Evolutionary conservation across 75 land plant genomes (phyloP), one percentile per base, ranked within the genome.

Genomic region (Chamaecyparis obtusa): DNA sequence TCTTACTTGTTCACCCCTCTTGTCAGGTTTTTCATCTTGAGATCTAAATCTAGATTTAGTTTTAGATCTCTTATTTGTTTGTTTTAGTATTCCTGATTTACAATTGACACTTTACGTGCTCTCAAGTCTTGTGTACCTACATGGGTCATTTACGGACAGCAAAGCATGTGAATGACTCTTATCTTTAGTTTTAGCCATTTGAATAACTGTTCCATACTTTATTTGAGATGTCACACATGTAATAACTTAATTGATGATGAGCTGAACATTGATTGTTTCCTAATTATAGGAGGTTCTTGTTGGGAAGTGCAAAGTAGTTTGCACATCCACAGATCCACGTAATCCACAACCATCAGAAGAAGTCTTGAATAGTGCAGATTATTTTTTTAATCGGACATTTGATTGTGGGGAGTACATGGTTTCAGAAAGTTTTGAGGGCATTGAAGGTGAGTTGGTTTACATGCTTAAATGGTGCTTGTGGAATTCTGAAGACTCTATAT

Each of bases 221-320:
- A 51, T n/a, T 84, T 33, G 67, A 46, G 1, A 48, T n/a, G 39
- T 39, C 5, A 78, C 44, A 1, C 43, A 19, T n/a, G n/a, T n/a
- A n/a, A n/a, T 78, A 15, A 21, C 21, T 43, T 33, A 3, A 80
- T 82, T 30, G 83, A 27, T 80, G 83, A 80, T 32, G 9, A 55
- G 13, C 5, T 84, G 17, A 84, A 69, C 41, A 43, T 32, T 83
- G 57, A 54, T 32, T 54, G 60, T 83, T 51, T 83, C 10, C 36
- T 83, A n/a, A 83, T 85, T 67, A 67, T 88, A 96, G 97, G 97
- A 95, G 94, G 93, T 46, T 1, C 1, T 39, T 39, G 41, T 39
- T 39, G 41, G 24, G 13, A 44, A 78, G n/a, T 10, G 32, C 21
- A 1, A 21, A 80, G 24, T 80, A 9, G n/a, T 81, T 46, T n/a